Evolutionary conservation across 2,329 filamentous ascomycete genomes (phyloP).

Genomic region (Colletotrichum euphorbiae): DNA sequence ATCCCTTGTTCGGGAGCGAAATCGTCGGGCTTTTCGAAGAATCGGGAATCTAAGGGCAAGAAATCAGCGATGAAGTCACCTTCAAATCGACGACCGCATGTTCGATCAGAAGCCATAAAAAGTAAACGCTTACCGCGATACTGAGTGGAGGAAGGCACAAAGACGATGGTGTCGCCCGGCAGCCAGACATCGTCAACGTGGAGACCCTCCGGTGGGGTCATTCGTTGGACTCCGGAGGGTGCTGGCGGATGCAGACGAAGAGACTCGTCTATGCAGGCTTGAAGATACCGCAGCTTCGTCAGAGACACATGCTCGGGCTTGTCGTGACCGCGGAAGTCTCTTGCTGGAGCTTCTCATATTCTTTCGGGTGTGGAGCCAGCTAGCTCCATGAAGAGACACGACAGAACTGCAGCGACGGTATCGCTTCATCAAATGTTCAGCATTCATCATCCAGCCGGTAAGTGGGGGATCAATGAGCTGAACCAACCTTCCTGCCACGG

Average conservation of each 20-base stretch:
- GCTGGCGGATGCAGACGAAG: conserved; percentile 53
- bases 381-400: conserved; percentile 39
- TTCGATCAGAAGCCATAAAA: neutral
- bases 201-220: conserved; percentile 52
- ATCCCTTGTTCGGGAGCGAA: conserved; percentile 55
- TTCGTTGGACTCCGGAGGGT: conserved; percentile 47
- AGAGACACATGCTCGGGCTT: conserved; percentile 38
- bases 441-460: too few species aligned
- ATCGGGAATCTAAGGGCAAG: conserved; percentile 28
- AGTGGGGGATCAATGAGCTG: too few species aligned
- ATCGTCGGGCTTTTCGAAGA: conserved; percentile 43
- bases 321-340: conserved; percentile 31
- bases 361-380: conserved; percentile 24
- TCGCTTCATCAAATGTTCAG: conserved; percentile 9
- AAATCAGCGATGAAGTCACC: conserved; percentile 27
- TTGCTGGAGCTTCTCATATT: conserved; percentile 1
- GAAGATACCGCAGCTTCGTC: conserved; percentile 44
- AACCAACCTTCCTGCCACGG: conserved; percentile 47
- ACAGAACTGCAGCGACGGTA: conserved; percentile 31
- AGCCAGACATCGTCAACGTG: conserved; percentile 47
- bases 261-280: conserved; percentile 53
- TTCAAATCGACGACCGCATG: neutral
- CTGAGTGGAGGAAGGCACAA: conserved; percentile 45
- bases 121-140: conserved; percentile 27
- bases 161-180: conserved; percentile 51